Conservation (phyloP, 1,139 yeast genomes). For the Meyerozyma guilliermondii region DNA sequence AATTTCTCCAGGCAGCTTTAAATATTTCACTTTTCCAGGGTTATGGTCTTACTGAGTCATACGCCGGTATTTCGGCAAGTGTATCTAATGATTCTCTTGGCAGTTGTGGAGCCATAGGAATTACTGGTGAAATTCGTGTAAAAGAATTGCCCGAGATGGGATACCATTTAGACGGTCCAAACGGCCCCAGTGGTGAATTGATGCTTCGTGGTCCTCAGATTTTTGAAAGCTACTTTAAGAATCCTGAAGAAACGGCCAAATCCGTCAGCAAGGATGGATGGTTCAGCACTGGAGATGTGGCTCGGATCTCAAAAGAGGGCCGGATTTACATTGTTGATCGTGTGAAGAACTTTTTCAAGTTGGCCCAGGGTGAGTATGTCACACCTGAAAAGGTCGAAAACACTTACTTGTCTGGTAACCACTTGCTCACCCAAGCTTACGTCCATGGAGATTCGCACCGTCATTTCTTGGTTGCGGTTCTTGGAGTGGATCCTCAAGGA, state of each 20-base stretch:
- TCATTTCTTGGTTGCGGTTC: conserved; percentile 27
- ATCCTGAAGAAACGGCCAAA: conserved; percentile 47
- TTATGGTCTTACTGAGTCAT: conserved; percentile 73
- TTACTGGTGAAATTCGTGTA: conserved; percentile 53
- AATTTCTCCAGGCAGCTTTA: conserved; percentile 58
- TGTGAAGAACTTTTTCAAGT: conserved; percentile 75
- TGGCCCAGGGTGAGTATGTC: conserved; percentile 78
- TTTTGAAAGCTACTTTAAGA: conserved; percentile 56
- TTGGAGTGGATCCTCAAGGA: conserved; percentile 35
- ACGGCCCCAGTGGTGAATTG: conserved; percentile 39
- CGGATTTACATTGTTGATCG: conserved; percentile 63
- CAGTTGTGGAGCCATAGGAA: conserved; percentile 57
- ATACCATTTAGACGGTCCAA: conserved; percentile 39
- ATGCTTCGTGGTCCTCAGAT: conserved; percentile 65
- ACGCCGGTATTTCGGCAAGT: conserved; percentile 55
- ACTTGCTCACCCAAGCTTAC: conserved; percentile 16
- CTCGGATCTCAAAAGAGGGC: conserved; percentile 47
- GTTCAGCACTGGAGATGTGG: conserved; percentile 78
- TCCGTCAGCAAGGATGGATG: conserved; percentile 63
- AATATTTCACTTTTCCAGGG: conserved; percentile 63
- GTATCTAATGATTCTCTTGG: conserved; percentile 45
- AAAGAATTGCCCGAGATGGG: conserved; percentile 67
- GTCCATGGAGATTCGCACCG: conserved; percentile 30
- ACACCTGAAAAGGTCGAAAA: conserved; percentile 78
- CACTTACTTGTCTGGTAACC: conserved; percentile 36